These are phyloP conservation scores for Aspergillus novofumigatus DNA, from an alignment of 2,329 filamentous ascomycete species.

Conservation along the genomic window DNA sequence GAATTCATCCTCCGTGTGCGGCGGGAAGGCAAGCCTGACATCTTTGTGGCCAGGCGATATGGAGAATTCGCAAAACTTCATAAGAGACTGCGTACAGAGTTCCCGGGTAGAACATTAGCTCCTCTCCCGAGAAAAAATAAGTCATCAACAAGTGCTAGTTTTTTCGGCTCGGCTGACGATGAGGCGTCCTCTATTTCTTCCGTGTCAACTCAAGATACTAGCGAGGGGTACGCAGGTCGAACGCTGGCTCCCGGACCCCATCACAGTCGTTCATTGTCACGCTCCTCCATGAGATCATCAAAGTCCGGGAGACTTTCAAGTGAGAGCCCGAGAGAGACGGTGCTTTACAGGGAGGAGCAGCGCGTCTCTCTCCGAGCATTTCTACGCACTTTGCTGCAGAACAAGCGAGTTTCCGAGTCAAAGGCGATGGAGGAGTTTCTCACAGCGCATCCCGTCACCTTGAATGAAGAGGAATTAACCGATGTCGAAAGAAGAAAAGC, in stretches of 20 bases:
- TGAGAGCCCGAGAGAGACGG: conserved; percentile 46
- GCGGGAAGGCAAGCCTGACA: conserved; percentile 67
- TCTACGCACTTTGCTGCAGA: conserved; percentile 78
- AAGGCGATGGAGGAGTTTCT: conserved; percentile 83
- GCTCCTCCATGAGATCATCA: conserved; percentile 24
- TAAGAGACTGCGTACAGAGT: conserved; percentile 72
- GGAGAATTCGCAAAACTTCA: conserved; percentile 81
- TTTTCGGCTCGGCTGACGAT: conserved; percentile 60
- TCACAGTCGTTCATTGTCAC: conserved; percentile 25
- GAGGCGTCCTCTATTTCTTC: conserved; percentile 80
- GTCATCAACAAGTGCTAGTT: conserved; percentile 60
- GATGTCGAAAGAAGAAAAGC: conserved; percentile 77
- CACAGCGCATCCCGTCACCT: conserved; percentile 63
- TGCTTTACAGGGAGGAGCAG: conserved; percentile 81
- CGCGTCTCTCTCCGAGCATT: conserved; percentile 88
- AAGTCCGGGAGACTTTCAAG: conserved; percentile 33
- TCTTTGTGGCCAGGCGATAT: conserved; percentile 80
- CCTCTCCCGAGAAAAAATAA: conserved; percentile 91
- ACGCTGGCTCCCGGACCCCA: conserved; percentile 28
- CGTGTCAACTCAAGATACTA: conserved; percentile 63
- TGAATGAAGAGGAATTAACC: conserved; percentile 75
- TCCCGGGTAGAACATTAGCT: conserved; percentile 86
- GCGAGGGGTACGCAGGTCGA: conserved; percentile 30
- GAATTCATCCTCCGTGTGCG: conserved; percentile 89
- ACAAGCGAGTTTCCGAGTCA: conserved; percentile 76